phyloP scores from a whole-genome alignment of 2,329 filamentous ascomycete genomes.

The Pestalotiopsis sp. region DNA sequence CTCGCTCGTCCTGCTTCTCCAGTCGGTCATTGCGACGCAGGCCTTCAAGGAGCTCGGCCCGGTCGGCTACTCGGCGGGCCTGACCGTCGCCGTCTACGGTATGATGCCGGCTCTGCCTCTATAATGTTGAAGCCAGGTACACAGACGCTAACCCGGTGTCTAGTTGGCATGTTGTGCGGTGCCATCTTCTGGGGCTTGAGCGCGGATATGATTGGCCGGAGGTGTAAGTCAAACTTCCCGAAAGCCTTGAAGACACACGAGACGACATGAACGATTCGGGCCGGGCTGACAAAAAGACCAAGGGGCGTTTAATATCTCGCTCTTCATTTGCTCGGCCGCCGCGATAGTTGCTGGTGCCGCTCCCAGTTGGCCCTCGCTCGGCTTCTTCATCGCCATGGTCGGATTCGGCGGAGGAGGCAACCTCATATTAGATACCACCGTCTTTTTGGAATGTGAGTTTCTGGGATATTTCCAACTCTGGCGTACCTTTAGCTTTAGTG shows the following conservation, averaged over 20 bases:
- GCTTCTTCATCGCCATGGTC: slow-evolving; percentile 63
- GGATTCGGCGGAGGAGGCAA: slow-evolving; percentile 69
- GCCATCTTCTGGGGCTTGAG: slow-evolving; percentile 70
- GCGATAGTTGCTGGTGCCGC: slow-evolving; percentile 67
- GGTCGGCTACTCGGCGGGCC: slow-evolving; percentile 54
- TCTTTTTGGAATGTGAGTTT: slow-evolving; percentile 45
- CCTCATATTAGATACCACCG: slow-evolving; percentile 62
- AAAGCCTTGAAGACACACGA: neutral
- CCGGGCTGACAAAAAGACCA: neutral
- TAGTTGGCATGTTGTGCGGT: slow-evolving; percentile 53
- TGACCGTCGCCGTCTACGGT: slow-evolving; percentile 63
- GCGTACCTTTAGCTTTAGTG: neutral
- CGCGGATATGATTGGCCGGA: slow-evolving; percentile 69
- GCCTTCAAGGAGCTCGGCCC: slow-evolving; percentile 62
- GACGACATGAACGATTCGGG: neutral
- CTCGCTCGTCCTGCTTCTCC: slow-evolving; percentile 58
- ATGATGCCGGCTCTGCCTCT: slow-evolving; percentile 9
- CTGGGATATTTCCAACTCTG: neutral
- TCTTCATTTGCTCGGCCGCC: slow-evolving; percentile 65
- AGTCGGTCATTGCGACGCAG: slow-evolving; percentile 62
- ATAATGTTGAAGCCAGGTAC: neutral
- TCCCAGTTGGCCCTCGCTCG: slow-evolving; percentile 68
- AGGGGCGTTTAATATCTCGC: slow-evolving; percentile 66
- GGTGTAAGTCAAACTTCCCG: slow-evolving; percentile 36
- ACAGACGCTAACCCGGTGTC: neutral